phyloP scores from a whole-genome alignment of 2,329 filamentous ascomycete species.

The Aspergillus cejpii region DNA sequence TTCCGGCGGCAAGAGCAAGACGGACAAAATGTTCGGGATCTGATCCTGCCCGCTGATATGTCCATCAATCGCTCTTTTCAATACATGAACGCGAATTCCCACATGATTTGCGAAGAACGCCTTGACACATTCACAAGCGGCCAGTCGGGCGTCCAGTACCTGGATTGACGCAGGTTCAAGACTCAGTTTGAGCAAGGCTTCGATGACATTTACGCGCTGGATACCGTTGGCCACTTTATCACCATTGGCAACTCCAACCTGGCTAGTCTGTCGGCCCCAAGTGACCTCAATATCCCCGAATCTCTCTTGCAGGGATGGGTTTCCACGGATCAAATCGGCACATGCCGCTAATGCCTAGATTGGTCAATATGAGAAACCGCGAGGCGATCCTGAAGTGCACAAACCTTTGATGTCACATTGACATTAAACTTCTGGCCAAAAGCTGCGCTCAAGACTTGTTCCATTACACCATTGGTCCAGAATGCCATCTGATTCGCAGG shows the following conservation, averaged over 20 bases:
- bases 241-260: constrained; percentile 30
- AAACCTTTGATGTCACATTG: constrained; percentile 72
- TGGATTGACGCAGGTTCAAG: constrained; percentile 60
- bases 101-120: constrained; percentile 82
- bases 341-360: constrained; percentile 69
- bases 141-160: constrained; percentile 72
- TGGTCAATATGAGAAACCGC: constrained; percentile 11
- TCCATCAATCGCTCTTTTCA: constrained; percentile 81
- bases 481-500: constrained; percentile 78
- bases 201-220: constrained; percentile 76
- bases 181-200: constrained; percentile 78
- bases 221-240: constrained; percentile 43
- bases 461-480: constrained; percentile 72
- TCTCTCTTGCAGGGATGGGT: constrained; percentile 70
- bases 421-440: constrained; percentile 68
- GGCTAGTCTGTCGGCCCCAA: constrained; percentile 24
- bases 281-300: constrained; percentile 81
- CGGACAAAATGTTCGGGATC: constrained; percentile 80
- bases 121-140: constrained; percentile 84
- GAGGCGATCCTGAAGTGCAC: neutral
- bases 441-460: constrained; percentile 71
- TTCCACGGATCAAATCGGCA: constrained; percentile 80
- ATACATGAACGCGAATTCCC: constrained; percentile 76
- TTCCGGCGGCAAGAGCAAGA: constrained; percentile 63
- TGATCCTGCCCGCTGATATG: constrained; percentile 71